Evolutionary conservation across 768 basidiomycete genomes (phyloP).

Genomic region (Tylopilus cervinicoccineus): DNA sequence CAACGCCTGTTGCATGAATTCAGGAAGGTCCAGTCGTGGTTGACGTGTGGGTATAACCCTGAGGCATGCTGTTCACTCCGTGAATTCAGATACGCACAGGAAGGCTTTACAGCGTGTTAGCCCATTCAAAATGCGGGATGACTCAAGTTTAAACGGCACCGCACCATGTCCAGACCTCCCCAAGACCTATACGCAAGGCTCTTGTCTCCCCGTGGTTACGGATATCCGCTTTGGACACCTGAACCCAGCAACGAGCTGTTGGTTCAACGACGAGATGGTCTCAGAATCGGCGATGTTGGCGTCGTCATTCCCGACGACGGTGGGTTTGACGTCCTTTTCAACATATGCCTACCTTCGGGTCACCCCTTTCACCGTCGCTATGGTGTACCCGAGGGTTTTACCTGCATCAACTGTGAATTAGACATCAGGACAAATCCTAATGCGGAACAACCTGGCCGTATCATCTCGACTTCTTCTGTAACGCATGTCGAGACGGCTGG

Average conservation of each 20-base stretch:
- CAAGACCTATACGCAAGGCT: background rate
- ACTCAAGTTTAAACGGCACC: background rate
- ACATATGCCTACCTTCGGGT: constrained; percentile 31
- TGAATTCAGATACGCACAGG: no score
- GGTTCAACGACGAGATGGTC: constrained; percentile 23
- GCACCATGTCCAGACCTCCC: background rate
- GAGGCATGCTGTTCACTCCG: no score
- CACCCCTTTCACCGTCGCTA: constrained; percentile 17
- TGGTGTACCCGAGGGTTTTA: constrained; percentile 26
- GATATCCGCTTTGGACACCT: background rate
- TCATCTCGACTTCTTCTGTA: constrained; percentile 11
- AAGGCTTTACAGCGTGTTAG: background rate
- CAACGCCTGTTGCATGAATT: no score
- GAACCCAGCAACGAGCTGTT: constrained; percentile 3
- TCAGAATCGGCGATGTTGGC: constrained; percentile 35
- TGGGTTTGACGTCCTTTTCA: constrained; percentile 35
- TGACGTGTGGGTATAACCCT: no score
- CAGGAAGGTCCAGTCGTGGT: no score
- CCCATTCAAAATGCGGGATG: background rate
- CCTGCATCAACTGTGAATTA: constrained; percentile 11
- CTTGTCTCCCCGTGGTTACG: background rate
- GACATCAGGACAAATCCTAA: constrained; percentile 3
- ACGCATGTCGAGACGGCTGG: constrained; percentile 4
- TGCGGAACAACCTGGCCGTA: constrained; percentile 10
- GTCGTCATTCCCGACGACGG: constrained; percentile 18